These are phyloP conservation scores for Aureobasidium vineae DNA, from an alignment of 2,329 filamentous ascomycete species.

Conservation along the genomic window DNA sequence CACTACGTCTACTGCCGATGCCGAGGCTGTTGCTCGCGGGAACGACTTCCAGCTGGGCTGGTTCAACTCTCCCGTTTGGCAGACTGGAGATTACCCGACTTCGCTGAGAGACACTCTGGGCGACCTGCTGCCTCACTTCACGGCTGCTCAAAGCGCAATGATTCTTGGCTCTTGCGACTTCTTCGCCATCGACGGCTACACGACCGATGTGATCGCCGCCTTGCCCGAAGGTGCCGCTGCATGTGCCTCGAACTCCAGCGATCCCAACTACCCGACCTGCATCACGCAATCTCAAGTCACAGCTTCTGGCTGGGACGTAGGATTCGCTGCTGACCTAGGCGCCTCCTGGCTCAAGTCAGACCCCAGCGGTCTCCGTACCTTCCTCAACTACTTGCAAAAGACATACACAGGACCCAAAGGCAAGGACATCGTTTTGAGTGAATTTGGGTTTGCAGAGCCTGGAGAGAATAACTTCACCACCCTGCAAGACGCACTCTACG, in stretches of 20 bases:
- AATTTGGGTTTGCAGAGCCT: constrained; percentile 42
- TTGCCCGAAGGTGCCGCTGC: constrained; percentile 44
- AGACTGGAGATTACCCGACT: constrained; percentile 44
- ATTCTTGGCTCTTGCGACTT: constrained; percentile 35
- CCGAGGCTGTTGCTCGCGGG: constrained; percentile 34
- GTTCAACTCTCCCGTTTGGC: constrained; percentile 49
- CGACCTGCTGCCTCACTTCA: constrained; percentile 38
- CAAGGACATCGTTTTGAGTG: constrained; percentile 37
- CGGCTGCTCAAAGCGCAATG: constrained; percentile 23
- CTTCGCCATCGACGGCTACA: constrained; percentile 55
- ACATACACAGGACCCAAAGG: neutral
- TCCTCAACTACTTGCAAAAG: constrained; percentile 31
- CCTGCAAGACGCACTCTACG: constrained; percentile 32
- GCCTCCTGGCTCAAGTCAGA: constrained; percentile 40
- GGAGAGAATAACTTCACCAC: constrained; percentile 41
- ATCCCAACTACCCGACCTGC: constrained; percentile 46
- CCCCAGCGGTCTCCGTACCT: constrained; percentile 39
- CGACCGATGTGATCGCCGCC: constrained; percentile 54
- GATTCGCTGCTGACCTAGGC: constrained; percentile 42
- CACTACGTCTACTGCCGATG: constrained; percentile 39
- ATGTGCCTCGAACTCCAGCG: constrained; percentile 44
- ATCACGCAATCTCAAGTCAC: constrained; percentile 34
- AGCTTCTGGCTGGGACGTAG: constrained; percentile 47
- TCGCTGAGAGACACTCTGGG: constrained; percentile 40
- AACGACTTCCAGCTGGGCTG: constrained; percentile 38